phyloP scores from a whole-genome alignment of 306 rosid species.

The Inga leiocalycina region DNA sequence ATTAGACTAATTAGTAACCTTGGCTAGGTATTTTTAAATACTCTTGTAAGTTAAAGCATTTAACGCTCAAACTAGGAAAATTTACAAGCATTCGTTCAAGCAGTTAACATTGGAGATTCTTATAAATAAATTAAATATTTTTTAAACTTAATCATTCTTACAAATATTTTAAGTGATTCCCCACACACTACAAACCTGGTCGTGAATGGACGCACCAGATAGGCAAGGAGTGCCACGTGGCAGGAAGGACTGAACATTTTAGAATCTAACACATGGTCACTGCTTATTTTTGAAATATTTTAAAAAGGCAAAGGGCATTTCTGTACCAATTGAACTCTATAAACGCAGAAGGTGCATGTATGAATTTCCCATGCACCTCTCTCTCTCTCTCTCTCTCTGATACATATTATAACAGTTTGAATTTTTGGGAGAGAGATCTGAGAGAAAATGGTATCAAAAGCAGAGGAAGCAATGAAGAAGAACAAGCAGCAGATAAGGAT shows the following conservation, averaged over 20 bases:
- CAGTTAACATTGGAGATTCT: neutral
- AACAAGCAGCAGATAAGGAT: conserved; percentile 50
- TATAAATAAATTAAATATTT: too few species aligned
- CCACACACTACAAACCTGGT: neutral
- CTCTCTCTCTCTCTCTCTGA: neutral
- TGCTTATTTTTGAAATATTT: neutral
- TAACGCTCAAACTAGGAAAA: too few species aligned
- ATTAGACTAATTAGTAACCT: too few species aligned
- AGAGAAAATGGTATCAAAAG: conserved; percentile 67
- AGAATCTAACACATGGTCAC: neutral
- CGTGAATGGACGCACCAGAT: neutral
- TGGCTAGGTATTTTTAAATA: too few species aligned
- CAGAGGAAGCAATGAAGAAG: conserved; percentile 74
- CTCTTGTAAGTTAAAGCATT: neutral
- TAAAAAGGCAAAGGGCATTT: conserved; percentile 30
- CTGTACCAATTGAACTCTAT: conserved; percentile 45
- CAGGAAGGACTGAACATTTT: neutral
- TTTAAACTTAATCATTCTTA: too few species aligned
- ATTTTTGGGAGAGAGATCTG: neutral
- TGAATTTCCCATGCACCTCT: conserved; percentile 36
- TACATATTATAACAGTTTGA: neutral
- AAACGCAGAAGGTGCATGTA: conserved; percentile 49
- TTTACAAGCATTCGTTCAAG: too few species aligned
- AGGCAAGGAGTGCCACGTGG: neutral
- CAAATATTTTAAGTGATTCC: too few species aligned